Evolutionary conservation across 257 asterid genomes (phyloP), one percentile per base, ranked within the genome.

Genomic region (Agastache rugosa): DNA sequence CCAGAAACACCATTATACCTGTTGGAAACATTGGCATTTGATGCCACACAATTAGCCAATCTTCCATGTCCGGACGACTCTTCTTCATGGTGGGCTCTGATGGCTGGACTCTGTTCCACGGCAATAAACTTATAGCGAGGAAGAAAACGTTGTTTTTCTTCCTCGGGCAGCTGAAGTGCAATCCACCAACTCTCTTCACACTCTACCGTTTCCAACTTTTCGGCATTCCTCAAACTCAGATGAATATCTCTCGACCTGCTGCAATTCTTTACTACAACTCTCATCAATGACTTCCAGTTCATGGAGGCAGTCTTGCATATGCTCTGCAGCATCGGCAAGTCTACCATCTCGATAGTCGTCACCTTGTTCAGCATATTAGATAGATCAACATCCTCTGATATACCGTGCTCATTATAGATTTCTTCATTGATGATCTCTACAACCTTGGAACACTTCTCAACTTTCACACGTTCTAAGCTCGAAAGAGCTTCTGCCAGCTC

Each of bases 291-390:
- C 22, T 51, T 77, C 80, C 76, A 77, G 0, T 17, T 41, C 27
- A 63, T 11, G 31, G 72, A 51, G 3, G 22, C 12, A 39, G 5
- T 39, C 8, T 6, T 63, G 67, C 76, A 62, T 37, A 77, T 62
- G 60, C 67, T 41, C 41, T 29, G n/a, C 19, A 69, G 41, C 53
- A 31, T 2, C 20, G 76, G 67, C 67, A 77, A 77, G 76, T 77
- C 63, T 17, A 70, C 66, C 63, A 58, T 6, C 39, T 76, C 71
- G 14, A 69, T 11, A 4, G 61, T 50, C 66, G 34, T 55, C 65
- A 76, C 31, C 27, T 69, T 76, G 9, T 25, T 44, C 8, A 76
- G 59, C 22, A 69, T 48, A 62, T 48, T 11, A 3, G 71, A 61
- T 17, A 15, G 15, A 45, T 58, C 42, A 1, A 47, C 45, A 4